A percentile compares a stretch with the other conserved stretches of the same genome.
Evolutionary conservation across 2,329 filamentous ascomycete species (phyloP).

Genomic region (Epichloe hybrida): DNA sequence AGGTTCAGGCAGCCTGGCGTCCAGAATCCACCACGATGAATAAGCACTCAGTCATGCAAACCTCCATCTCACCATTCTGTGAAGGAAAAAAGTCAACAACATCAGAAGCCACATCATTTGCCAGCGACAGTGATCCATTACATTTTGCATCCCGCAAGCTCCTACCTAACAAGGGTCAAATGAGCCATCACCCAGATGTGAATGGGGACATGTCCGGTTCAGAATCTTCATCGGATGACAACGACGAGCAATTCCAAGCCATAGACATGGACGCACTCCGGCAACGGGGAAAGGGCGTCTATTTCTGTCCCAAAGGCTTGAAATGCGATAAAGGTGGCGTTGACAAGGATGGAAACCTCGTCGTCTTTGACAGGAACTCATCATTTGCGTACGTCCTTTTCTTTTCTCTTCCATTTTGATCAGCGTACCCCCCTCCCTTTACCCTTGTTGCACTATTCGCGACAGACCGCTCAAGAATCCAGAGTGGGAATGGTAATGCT

Average conservation of each 20-base stretch:
- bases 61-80: slow-evolving; percentile 12
- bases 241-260: slow-evolving; percentile 21
- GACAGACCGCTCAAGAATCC: not conserved
- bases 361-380: slow-evolving; percentile 28
- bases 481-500: not conserved
- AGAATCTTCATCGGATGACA: slow-evolving; percentile 17
- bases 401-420: not conserved
- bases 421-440: not conserved
- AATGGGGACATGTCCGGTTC: slow-evolving; percentile 10
- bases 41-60: slow-evolving; percentile 9
- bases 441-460: not conserved
- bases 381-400: slow-evolving; percentile 22
- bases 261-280: slow-evolving; percentile 27
- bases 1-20: slow-evolving; percentile 20
- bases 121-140: slow-evolving; percentile 11
- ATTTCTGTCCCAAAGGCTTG: slow-evolving; percentile 22
- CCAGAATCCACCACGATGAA: slow-evolving; percentile 8
- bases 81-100: slow-evolving; percentile 9
- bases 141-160: slow-evolving; percentile 12
- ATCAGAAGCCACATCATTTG: slow-evolving; percentile 7
- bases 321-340: slow-evolving; percentile 28
- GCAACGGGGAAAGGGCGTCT: slow-evolving; percentile 25
- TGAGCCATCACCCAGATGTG: slow-evolving; percentile 6
- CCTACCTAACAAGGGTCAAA: slow-evolving; percentile 9
- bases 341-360: slow-evolving; percentile 23